Base-by-base conservation (phyloP, 192 early-diverging fungal species). In the Rhizophagus prolifer region DNA sequence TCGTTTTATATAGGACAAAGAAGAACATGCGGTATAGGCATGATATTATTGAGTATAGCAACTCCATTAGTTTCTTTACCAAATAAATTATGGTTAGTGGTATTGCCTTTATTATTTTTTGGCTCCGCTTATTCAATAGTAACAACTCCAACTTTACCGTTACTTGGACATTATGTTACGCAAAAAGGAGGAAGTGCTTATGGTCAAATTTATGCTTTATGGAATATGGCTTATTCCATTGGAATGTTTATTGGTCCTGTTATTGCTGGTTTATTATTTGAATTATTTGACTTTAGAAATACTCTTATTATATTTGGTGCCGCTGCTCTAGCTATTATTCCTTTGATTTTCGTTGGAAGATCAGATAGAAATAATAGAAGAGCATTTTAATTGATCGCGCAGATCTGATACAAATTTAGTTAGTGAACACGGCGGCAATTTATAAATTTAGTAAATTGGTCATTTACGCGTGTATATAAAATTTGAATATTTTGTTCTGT, bases 221-320 rank as follows among this genome's bases (percentile, higher is more conserved):
- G 90, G 80, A 94, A 93, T 79, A 90, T 93, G 80, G 87, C 91
- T 0, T 94, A 90, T 61, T 89, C 90, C 26, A 76, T 89, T n/a
- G 90, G 91, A n/a, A 91, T 93, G 84, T 89, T 93, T 60, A 74
- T 90, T 31, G 89, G 91, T 3, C 93, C 93, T 6, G 90, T 91
- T n/a, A 77, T 88, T 60, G 85, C 88, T 28, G 89, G 91, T 2
- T 79, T 84, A 4, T 79, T 91, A 26, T 84, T 85, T 77, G 86
- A 89, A 23, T 78, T 82, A 23, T 79, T 84, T 25, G 86, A 86
- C 0, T 92, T 92, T 81, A 81, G 75, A 4, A 82, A 74, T 47
- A 87, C 86, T 14, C 85, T 89, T 86, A 62, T 44, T n/a, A 72
- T 79, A 72, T 84, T 84, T 41, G 72, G 78, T 14, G n/a, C 74